Evolutionary conservation across 768 basidiomycete genomes (phyloP).

Genomic region (Clavulina sp.): DNA sequence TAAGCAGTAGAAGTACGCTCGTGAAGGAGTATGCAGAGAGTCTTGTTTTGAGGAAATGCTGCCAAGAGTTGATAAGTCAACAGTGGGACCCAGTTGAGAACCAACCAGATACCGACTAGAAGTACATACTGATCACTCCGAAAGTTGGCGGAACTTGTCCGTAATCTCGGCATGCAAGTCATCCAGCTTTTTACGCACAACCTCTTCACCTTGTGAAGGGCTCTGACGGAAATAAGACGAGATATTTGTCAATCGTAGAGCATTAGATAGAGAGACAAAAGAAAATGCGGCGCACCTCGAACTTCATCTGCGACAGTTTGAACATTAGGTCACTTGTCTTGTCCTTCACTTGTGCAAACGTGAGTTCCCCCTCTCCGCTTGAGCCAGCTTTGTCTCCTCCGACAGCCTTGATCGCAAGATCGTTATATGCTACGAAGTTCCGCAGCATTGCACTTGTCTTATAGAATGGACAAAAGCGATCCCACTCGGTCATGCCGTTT

Average conservation of each 20-base stretch:
- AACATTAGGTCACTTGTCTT: conserved; percentile 75
- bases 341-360: conserved; percentile 79
- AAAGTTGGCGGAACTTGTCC: conserved; percentile 46
- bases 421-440: conserved; percentile 89
- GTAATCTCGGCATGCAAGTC: conserved; percentile 69
- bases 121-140: conserved; percentile 3
- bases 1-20: too few species aligned
- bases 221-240: conserved; percentile 32
- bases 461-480: conserved; percentile 96
- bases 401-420: conserved; percentile 74
- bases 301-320: conserved; percentile 99
- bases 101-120: too few species aligned
- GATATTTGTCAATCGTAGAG: background rate
- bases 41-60: too few species aligned
- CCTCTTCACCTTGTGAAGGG: conserved; percentile 78
- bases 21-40: too few species aligned
- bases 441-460: conserved; percentile 93
- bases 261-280: background rate
- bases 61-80: too few species aligned
- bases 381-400: conserved; percentile 46
- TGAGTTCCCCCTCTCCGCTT: conserved; percentile 17
- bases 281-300: conserved; percentile 50
- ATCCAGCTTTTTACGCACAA: conserved; percentile 68
- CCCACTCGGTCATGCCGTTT: conserved; percentile 97
- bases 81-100: too few species aligned